These are phyloP conservation scores for Trichophyton rubrum DNA, from an alignment of 2,329 filamentous ascomycete species.

Conservation along the genomic window DNA sequence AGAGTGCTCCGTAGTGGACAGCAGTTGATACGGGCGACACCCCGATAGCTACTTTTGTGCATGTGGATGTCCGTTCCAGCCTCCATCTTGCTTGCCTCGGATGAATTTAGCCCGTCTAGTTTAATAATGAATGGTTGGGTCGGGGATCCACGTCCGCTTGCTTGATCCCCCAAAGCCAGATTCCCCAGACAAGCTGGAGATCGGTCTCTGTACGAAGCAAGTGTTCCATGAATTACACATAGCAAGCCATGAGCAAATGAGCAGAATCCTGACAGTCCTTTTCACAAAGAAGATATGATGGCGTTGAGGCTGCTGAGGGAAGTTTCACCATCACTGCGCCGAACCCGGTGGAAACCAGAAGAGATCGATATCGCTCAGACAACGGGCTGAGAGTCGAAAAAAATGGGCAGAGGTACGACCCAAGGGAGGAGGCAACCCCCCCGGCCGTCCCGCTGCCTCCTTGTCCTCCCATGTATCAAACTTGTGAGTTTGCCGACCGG, in stretches of 20 bases:
- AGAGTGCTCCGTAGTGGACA: neutral
- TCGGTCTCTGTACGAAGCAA: neutral
- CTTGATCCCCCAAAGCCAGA: neutral
- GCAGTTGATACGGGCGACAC: neutral
- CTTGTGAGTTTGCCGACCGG: neutral
- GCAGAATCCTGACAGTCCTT: neutral
- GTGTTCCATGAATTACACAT: neutral
- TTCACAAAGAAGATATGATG: neutral
- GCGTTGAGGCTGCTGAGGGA: neutral
- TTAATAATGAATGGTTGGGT: neutral
- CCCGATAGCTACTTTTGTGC: neutral
- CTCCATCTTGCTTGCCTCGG: neutral
- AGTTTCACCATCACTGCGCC: neutral
- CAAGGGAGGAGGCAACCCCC: neutral
- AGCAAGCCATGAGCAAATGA: neutral
- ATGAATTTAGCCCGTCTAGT: neutral
- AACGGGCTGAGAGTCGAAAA: neutral
- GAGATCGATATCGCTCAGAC: neutral
- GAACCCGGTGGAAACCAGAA: neutral
- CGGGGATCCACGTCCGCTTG: neutral
- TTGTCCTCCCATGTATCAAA: neutral
- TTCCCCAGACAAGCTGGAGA: too few species aligned
- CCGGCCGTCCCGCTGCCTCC: neutral
- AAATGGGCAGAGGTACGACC: neutral
- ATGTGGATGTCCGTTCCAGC: neutral